phyloP scores from a whole-genome alignment of 148 eudicot genomes.

The Fagopyrum homotropicum region DNA sequence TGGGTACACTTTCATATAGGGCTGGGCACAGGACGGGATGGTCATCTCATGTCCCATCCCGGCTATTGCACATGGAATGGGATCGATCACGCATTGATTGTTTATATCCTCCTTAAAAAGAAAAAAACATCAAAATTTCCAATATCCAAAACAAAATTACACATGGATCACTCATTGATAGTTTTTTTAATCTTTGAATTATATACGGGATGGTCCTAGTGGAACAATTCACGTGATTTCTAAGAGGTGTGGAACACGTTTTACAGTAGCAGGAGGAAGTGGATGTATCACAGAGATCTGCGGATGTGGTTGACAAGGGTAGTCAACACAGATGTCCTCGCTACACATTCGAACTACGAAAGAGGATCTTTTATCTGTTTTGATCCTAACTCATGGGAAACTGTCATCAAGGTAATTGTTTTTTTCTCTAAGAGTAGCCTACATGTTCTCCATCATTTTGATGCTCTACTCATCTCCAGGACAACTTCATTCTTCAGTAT shows the following conservation, averaged over 20 bases:
- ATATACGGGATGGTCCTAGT: too few relatives aligned
- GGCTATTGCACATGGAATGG: too few relatives aligned
- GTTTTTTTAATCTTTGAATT: too few relatives aligned
- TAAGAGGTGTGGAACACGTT: not conserved
- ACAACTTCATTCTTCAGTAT: constrained; percentile 57
- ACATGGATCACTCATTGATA: too few relatives aligned
- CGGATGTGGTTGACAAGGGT: constrained; percentile 49
- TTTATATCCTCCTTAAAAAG: too few relatives aligned
- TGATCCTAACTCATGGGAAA: constrained; percentile 65
- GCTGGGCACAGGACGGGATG: too few relatives aligned
- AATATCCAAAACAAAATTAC: too few relatives aligned
- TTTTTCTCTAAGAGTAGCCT: too few relatives aligned
- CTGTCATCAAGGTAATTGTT: constrained; percentile 40
- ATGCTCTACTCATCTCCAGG: constrained; percentile 31
- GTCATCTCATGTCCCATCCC: too few relatives aligned
- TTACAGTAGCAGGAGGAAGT: constrained; percentile 50
- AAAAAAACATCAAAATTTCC: too few relatives aligned
- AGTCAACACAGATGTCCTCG: constrained; percentile 45
- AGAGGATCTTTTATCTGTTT: constrained; percentile 60
- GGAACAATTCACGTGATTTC: not conserved
- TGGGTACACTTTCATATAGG: not conserved
- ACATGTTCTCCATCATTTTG: too few relatives aligned
- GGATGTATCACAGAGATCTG: constrained; percentile 64
- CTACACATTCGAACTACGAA: constrained; percentile 49
- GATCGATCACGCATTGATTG: too few relatives aligned